Conservation (phyloP, 2,329 filamentous ascomycete species). For the Ilyonectria destructans region DNA sequence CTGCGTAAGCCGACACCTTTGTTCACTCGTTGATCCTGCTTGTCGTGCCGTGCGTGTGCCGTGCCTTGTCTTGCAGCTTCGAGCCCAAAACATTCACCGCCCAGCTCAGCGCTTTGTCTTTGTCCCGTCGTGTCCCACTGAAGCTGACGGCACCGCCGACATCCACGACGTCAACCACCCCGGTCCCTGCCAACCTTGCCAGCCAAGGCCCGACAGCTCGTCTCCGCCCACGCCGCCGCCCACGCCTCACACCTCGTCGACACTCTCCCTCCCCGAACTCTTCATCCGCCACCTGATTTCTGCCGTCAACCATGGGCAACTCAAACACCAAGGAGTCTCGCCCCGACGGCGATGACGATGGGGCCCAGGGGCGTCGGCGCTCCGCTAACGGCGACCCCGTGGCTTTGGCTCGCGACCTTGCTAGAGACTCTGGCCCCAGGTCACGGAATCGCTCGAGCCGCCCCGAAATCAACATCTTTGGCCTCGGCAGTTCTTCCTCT, state of each 20-base stretch:
- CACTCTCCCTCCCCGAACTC: constrained; percentile 26
- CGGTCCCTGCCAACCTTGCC: constrained; percentile 31
- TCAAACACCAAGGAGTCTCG: constrained; percentile 60
- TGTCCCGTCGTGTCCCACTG: constrained; percentile 18
- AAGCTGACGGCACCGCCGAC: constrained; percentile 29
- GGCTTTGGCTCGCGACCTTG: constrained; percentile 42
- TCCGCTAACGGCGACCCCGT: constrained; percentile 41
- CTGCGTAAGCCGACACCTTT: constrained; percentile 30
- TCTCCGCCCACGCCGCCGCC: constrained; percentile 2
- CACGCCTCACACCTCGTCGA: constrained; percentile 25
- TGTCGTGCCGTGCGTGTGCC: not conserved
- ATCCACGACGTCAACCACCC: constrained; percentile 24
- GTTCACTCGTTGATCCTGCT: not conserved
- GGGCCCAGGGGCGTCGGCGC: constrained; percentile 43
- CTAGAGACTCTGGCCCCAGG: constrained; percentile 40
- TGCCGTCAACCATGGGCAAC: constrained; percentile 56
- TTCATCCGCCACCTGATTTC: constrained; percentile 21
- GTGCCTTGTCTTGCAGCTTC: not conserved
- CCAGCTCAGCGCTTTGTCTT: constrained; percentile 13
- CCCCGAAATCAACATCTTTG: constrained; percentile 65
- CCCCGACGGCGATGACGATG: constrained; percentile 46
- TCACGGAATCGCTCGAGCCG: constrained; percentile 56
- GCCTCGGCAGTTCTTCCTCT: constrained; percentile 58
- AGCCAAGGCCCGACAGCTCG: constrained; percentile 18
- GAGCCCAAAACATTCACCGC: constrained; percentile 8